Evolutionary conservation across 768 basidiomycete genomes (phyloP), one percentile per base, ranked within the genome.

Genomic region (Lenzites betulinus): DNA sequence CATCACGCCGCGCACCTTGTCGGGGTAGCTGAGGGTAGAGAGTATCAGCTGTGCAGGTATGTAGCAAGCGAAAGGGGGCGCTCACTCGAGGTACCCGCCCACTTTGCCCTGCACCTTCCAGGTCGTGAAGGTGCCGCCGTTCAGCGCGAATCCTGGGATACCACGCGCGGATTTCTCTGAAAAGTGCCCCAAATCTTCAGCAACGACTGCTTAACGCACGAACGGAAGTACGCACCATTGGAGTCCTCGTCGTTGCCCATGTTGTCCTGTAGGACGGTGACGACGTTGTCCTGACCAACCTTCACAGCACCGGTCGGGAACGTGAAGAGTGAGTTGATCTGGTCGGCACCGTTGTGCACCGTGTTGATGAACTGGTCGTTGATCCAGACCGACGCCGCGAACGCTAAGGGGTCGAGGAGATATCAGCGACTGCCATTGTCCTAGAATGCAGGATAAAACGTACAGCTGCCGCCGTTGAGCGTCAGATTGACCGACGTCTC

Each of bases 331-430:
- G 86, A 81, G 61, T 92, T 88, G 0, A 86, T 87, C 71, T 92
- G 89, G 15, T 86, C 64, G 38, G 59, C 83, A 73, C 47, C 66
- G 70, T 68, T 90, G 86, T 73, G 89, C 0, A 89, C 85, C 1
- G 90, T 90, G 9, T 78, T 78, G 46, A 93, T 70, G 76, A 92
- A 92, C 4, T 81, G 77, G 61, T 86, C 73, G 63, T 93, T 93
- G 30, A 90, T 75, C 88, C 90, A 93, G 15, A 93, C 85, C 52
- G 88, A 90, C 2, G 90, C 90, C 28, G 92, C 90, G 65, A 93
- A 93, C 5, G 87, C 90, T 87, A 33, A 5, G 7, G 13, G 2
- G 7, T 15, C 30, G 30, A 11, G 30, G 30, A 33, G 30, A 18
- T 28, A 1, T 18, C 13, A 30, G 46, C 33, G n/a, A 30, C 42